Conservation (phyloP, 495 filamentous ascomycete species). For the Neurospora cerealis region DNA sequence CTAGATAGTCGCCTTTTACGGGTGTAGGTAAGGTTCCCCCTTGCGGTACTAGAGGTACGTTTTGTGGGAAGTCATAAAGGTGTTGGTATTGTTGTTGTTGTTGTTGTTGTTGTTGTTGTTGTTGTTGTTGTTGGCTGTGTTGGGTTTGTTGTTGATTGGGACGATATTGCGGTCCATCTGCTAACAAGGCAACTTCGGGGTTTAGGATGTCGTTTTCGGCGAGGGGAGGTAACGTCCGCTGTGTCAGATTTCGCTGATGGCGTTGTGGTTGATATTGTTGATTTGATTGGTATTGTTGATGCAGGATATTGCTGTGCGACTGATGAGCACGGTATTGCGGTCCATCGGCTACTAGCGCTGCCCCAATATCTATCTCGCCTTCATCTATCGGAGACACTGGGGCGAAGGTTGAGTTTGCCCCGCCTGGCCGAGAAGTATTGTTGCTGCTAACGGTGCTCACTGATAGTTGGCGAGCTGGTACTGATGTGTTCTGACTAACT, state of each 20-base stretch:
- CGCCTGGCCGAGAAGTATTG: neutral
- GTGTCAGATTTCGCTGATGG: conserved; percentile 1
- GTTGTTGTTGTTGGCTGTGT: neutral
- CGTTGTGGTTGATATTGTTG: neutral
- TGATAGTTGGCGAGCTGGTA: neutral
- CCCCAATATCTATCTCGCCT: neutral
- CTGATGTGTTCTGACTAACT: neutral
- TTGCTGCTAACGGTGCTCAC: neutral
- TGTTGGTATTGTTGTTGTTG: neutral
- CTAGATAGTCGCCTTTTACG: neutral
- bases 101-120: neutral
- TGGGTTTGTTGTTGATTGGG: neutral
- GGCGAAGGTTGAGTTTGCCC: neutral
- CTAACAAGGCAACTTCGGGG: neutral
- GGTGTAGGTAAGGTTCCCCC: neutral
- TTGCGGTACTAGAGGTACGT: neutral
- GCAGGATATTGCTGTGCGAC: neutral
- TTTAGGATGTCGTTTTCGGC: conserved; percentile 1
- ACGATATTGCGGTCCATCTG: neutral
- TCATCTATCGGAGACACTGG: neutral
- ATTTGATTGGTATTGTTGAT: neutral
- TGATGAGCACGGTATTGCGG: conserved; percentile 8
- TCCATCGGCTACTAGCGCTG: conserved; percentile 14
- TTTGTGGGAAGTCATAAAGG: neutral
- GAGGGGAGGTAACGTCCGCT: neutral